Base-by-base conservation (phyloP, 129 eudicot species). In the Logfia minima region DNA sequence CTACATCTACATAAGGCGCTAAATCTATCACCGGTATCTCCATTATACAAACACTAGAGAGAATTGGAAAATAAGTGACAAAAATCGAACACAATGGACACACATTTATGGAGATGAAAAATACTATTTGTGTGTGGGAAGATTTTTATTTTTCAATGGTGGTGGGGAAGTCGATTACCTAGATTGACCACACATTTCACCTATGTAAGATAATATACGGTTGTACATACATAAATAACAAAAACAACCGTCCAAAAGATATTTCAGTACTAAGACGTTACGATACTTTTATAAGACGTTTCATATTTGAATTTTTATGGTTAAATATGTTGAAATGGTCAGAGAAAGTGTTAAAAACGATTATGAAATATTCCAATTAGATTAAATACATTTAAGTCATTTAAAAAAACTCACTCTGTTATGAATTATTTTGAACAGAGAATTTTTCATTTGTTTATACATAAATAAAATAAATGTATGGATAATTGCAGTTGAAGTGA, bases 11-110 rank as follows among this genome's bases (percentile, higher is more conserved):
- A 66, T 90, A 92, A 0, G 87, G 90, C 2, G 87, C 79, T 9
- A 92, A 75, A 83, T 92, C 96, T 55, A 92, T 92, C 70, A 90
- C 93, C 59, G 92, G 93, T 3, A 92, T 75, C 83, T 92, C 88
- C 96, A 90, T 87, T 74, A 68, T 53, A 24, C 52, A 37, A 59
- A 4, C 6, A 63, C 53, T 34, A 65, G 67, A 29, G 51, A 79
- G 24, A 71, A 6, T 41, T 51, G 72, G 17, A 48, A 35, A 51
- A 64, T 35, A 21, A 10, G 78, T 79, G 78, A 17, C 0, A 3
- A 29, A 72, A 1, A 24, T 78, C 17, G 64, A 28, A 45, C 52
- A 68, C 68, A 16, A 72, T 11, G 67, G 18, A 11, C 67, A 7
- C 73, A 59, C 83, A 79, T 79, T 79, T 79, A 79, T 79, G 32